Base-by-base conservation (phyloP, 208 protist genomes). In the Vickermania ingenoplastis region DNA sequence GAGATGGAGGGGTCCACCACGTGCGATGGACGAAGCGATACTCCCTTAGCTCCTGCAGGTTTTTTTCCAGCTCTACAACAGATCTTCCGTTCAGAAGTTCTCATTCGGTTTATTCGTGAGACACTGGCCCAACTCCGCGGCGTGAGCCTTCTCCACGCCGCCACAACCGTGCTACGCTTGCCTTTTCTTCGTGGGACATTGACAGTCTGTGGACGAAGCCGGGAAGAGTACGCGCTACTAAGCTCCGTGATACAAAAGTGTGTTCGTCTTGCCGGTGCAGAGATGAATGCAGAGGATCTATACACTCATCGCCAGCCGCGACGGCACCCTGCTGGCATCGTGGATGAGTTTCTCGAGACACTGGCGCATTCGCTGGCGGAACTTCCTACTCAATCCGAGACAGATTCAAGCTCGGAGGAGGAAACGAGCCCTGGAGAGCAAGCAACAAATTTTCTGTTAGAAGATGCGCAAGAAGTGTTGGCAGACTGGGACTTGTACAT, bases 401-500 rank as follows among this genome's bases (percentile, higher is more conserved):
- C 17, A 41, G 59, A 53, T 2, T 45, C 3, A 24, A 51, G 30
- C 1, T 27, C 41, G 1, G 21, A 23, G 3, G 63, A 65, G 1
- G 67, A 78, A 58, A 80, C 79, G 5, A 28, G 54, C 1, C 7
- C 7, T 17, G 81, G 81, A 2, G 77, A 89, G 67, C 48, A 30
- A 1, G 41, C 85, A 36, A 82, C 81, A 0, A 87, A 86, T 41
- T 59, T 56, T 2, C 63, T 94, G 31, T 71, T 92, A 36, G 76
- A 77, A 53, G 72, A 83, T 41, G 86, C 75, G 49, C 78, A 86
- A 31, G 65, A 41, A 22, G 63, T 79, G 11, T 57, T 95, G 41
- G 58, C 76, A 29, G 82, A 92, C 65, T 95, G 88, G 85, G 84
- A 91, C 51, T 66, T 80, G 27, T 95, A 92, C 71, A 77, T 74